Evolutionary conservation across 257 asterid genomes (phyloP).

Genomic region (Galeopsis tetrahit): DNA sequence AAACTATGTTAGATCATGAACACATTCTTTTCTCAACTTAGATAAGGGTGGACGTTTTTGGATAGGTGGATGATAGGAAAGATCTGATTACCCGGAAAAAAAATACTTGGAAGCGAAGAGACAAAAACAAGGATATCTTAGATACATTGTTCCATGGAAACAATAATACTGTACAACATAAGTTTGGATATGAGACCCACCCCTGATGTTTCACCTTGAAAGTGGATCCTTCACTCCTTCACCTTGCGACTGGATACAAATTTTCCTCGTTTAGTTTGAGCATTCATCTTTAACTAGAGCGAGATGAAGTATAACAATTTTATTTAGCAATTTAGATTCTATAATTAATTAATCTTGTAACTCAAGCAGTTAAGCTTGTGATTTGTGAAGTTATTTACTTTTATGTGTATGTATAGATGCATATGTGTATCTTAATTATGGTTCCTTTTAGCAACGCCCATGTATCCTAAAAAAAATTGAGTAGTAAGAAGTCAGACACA

Average conservation of each 20-base stretch:
- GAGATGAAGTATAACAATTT: background rate
- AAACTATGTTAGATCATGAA: background rate
- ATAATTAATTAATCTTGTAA: background rate
- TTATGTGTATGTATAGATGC: background rate
- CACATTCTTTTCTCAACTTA: background rate
- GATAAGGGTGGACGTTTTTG: background rate
- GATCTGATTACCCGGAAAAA: background rate
- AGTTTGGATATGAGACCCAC: background rate
- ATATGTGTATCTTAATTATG: background rate
- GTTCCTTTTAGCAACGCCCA: background rate
- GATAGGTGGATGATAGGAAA: background rate
- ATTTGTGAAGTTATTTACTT: background rate
- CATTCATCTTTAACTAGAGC: background rate
- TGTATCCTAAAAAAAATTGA: background rate
- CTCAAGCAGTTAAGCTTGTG: background rate
- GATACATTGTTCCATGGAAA: background rate
- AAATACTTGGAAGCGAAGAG: background rate
- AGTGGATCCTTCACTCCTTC: background rate
- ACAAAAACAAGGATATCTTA: background rate
- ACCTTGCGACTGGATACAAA: background rate
- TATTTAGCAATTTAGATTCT: background rate
- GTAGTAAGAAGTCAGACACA: background rate
- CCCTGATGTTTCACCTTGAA: background rate
- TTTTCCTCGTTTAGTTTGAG: background rate
- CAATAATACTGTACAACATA: background rate